Conservation (phyloP, 2,329 filamentous ascomycete species). For the Trichoderma sp. region DNA sequence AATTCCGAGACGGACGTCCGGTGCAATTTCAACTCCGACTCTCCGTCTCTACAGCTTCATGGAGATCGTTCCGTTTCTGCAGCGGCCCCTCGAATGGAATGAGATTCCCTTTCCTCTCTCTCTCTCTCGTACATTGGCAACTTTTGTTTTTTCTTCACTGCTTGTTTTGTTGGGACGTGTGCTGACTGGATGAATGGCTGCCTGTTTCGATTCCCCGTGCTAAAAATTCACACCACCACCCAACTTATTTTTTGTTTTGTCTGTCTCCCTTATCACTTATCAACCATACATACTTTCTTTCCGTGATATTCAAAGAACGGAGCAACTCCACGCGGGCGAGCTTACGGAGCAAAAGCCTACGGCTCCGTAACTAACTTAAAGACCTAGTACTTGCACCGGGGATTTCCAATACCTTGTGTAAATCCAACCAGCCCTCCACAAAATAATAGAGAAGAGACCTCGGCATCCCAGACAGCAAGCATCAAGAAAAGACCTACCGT, state of each 20-base stretch:
- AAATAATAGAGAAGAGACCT: background rate
- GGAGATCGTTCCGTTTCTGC: background rate
- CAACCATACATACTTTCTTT: background rate
- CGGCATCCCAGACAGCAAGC: background rate
- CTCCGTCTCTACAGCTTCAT: background rate
- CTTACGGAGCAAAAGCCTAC: background rate
- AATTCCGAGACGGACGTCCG: constrained; percentile 31
- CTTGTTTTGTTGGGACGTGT: background rate
- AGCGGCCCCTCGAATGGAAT: background rate
- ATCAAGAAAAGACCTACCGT: background rate
- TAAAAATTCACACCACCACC: background rate
- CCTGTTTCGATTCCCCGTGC: background rate
- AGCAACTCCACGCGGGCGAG: background rate
- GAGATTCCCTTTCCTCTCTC: background rate
- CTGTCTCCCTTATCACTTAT: background rate
- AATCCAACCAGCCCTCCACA: background rate
- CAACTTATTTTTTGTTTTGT: background rate
- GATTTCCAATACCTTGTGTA: background rate
- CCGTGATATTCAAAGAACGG: background rate
- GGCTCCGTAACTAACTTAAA: background rate
- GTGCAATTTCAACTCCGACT: constrained; percentile 28
- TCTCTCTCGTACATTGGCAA: background rate
- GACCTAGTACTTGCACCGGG: background rate
- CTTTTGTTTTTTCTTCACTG: background rate
- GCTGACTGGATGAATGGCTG: background rate